Conservation (phyloP, 176 grass and related monocot genomes). For the Chrysopogon serrulatus region DNA sequence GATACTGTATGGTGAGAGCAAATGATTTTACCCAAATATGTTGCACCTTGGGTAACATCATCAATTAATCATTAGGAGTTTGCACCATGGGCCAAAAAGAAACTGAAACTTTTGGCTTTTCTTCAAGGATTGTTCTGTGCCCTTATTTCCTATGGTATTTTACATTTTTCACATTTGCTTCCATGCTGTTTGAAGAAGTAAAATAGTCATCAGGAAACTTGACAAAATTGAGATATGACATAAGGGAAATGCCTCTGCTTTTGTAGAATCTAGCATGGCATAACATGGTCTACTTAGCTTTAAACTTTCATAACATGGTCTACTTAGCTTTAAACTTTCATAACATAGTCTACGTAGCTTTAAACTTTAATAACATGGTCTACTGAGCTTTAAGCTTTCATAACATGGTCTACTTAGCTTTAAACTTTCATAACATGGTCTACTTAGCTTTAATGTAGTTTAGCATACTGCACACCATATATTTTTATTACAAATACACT, state of each 20-base stretch:
- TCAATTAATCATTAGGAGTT: neutral
- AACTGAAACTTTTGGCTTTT: neutral
- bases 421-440: neutral
- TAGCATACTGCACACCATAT: neutral
- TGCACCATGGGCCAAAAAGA: neutral
- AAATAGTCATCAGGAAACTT: neutral
- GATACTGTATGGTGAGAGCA: neutral
- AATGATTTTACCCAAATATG: constrained; percentile 2
- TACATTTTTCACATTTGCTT: neutral
- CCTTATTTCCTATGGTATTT: neutral
- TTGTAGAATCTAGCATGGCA: neutral
- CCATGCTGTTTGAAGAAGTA: neutral
- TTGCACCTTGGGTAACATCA: neutral
- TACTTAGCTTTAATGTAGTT: neutral
- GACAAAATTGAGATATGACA: neutral
- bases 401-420: no score
- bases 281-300: neutral
- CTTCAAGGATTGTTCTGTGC: neutral
- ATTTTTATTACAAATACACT: neutral
- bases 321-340: neutral
- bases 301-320: neutral
- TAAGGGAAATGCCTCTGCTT: neutral
- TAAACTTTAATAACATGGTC: neutral
- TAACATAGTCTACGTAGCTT: neutral
- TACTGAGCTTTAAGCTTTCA: neutral